Conservation (phyloP, 352 stramenopile species). For the Globisporangium rhizosaccharum region DNA sequence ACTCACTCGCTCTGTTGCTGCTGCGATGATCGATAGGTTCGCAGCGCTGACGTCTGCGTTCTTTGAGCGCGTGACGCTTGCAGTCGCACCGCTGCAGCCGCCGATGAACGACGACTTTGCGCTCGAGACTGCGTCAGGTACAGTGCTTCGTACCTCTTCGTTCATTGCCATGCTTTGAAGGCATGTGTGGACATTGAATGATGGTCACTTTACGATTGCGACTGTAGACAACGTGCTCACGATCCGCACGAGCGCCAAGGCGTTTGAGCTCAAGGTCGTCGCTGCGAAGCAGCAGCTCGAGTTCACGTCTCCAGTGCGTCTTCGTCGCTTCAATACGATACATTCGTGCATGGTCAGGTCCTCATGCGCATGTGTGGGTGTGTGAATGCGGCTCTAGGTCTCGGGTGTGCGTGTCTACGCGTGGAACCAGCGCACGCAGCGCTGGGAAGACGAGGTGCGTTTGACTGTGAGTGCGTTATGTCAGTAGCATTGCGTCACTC, state of each 20-base stretch:
- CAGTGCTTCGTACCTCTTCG: not conserved
- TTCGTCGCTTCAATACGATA: not conserved
- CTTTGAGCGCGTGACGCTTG: conserved; percentile 57
- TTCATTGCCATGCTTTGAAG: not conserved
- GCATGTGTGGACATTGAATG: not conserved
- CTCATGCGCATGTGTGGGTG: not conserved
- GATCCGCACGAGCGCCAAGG: conserved; percentile 41
- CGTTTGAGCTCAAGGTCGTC: conserved; percentile 61
- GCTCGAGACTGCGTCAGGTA: conserved; percentile 12
- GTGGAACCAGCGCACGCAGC: conserved; percentile 61
- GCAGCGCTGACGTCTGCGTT: conserved; percentile 37
- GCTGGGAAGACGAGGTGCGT: conserved; percentile 75
- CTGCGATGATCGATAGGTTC: conserved; percentile 32
- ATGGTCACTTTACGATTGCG: not conserved
- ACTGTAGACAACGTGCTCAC: conserved; percentile 32
- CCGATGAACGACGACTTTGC: conserved; percentile 58
- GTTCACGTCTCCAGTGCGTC: conserved; percentile 51
- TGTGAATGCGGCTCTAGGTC: conserved; percentile 28
- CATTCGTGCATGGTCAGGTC: not conserved
- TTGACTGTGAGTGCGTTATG: too few relatives aligned
- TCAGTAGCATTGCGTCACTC: too few relatives aligned
- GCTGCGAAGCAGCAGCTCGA: conserved; percentile 61
- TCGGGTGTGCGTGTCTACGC: conserved; percentile 66
- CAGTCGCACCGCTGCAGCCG: conserved; percentile 52
- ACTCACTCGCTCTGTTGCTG: too few relatives aligned